Evolutionary conservation across 148 eudicot species (phyloP), one percentile per base, ranked within the genome.

Genomic region (Simmondsia chinensis): DNA sequence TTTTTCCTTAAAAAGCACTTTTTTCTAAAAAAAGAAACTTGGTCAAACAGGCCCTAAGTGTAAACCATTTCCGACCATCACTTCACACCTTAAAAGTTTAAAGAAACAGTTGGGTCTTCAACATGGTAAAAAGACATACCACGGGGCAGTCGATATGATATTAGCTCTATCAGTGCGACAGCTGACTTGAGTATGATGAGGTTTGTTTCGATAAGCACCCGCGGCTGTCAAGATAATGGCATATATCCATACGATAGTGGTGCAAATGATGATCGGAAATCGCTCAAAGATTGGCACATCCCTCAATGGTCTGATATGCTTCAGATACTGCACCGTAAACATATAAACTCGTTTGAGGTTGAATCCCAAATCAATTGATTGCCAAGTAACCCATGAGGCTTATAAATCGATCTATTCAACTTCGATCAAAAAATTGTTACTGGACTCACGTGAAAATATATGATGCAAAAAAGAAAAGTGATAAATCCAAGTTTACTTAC

Each of bases 201-300:
- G 83, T 66, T 46, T 91, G 61, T 63, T 57, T 27, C 74, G 65
- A 48, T 93, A 93, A 28, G 99, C 99, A 31, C 99, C 99, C 42
- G 84, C 71, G n/a, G 87, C 96, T 8, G 99, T 93, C 61, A 93
- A 56, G 55, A 93, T 69, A 31, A 82, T n/a, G 6, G 96, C 76
- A 61, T 93, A 93, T 21, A 93, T 44, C 99, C 99, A 93, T 24
- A 93, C 57, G 17, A 93, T 75, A 2, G 76, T 6, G 15, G 73
- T 61, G 44, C 77, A 82, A 14, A 93, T 80, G 61, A 93, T 46
- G 20, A 93, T 61, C 3, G 99, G 94, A 66, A 93, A 93, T 31
- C 99, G 69, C 61, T 93, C 99, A 18, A 93, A 93, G 52, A 93
- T 80, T 8, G 99, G 99, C 23, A 93, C 37, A 5, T 93, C 99